phyloP scores from a whole-genome alignment of 768 basidiomycete genomes.

The Tephrocybe sp. region DNA sequence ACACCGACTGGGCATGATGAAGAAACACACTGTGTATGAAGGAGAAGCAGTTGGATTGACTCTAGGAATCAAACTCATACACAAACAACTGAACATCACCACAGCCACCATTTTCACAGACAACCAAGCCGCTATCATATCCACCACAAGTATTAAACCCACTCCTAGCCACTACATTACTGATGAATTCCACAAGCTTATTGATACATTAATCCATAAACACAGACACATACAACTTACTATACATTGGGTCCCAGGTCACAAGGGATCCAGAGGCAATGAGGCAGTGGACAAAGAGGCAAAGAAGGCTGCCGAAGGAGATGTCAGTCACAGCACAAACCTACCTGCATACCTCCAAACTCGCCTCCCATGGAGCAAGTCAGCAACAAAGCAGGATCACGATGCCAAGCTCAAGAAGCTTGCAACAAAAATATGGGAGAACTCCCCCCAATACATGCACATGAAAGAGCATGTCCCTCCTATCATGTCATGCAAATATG shows the following conservation, averaged over 20 bases:
- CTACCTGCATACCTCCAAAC: slow-evolving; percentile 1
- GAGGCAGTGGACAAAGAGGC: slow-evolving; percentile 9
- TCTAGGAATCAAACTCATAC: neutral
- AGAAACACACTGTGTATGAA: slow-evolving; percentile 13
- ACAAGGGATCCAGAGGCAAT: slow-evolving; percentile 1
- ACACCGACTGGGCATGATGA: slow-evolving; percentile 2
- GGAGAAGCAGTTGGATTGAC: slow-evolving; percentile 10
- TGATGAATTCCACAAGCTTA: no score
- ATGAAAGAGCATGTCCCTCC: neutral
- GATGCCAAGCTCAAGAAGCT: neutral
- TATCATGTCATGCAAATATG: neutral
- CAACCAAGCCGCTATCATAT: no score
- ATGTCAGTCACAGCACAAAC: neutral
- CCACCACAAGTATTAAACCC: no score
- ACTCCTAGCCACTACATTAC: no score
- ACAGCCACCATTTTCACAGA: no score
- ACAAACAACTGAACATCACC: neutral
- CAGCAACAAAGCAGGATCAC: slow-evolving; percentile 7
- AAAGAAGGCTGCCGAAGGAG: neutral
- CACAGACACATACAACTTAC: neutral
- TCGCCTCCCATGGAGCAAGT: slow-evolving; percentile 6
- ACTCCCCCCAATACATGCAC: neutral
- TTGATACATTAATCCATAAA: neutral
- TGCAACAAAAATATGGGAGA: neutral
- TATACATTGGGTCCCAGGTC: slow-evolving; percentile 5